These are phyloP conservation scores for Starmerella bombicola DNA, from an alignment of 805 yeast species.

Conservation along the genomic window DNA sequence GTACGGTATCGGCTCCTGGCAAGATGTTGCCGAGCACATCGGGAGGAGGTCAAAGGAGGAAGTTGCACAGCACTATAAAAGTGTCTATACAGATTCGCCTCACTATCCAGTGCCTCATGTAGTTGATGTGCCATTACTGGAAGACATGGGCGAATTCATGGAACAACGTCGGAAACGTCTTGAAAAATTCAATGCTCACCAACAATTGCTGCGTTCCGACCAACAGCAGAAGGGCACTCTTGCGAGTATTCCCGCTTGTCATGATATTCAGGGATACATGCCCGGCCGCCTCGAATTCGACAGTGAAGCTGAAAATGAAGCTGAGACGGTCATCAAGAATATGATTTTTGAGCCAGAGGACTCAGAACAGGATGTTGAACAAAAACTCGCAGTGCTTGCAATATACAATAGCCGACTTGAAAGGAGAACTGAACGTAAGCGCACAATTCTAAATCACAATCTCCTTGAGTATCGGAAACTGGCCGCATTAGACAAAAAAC, in stretches of 20 bases:
- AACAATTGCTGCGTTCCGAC: conserved; percentile 37
- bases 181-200: conserved; percentile 47
- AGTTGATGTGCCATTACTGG: conserved; percentile 50
- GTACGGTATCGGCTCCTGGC: conserved; percentile 93
- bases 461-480: conserved; percentile 75
- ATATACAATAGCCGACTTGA: conserved; percentile 84
- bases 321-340: conserved; percentile 86
- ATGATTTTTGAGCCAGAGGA: conserved; percentile 94
- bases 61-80: conserved; percentile 69
- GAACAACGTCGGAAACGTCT: conserved; percentile 55
- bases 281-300: conserved; percentile 97
- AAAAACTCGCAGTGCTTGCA: conserved; percentile 75
- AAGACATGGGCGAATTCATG: conserved; percentile 58
- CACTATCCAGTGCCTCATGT: conserved; percentile 85
- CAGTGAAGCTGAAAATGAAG: conserved; percentile 92
- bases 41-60: conserved; percentile 89
- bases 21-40: conserved; percentile 90
- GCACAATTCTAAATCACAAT: conserved; percentile 61
- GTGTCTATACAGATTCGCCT: conserved; percentile 52
- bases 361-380: conserved; percentile 71
- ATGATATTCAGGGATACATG: conserved; percentile 95
- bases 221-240: conserved; percentile 68
- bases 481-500: conserved; percentile 69
- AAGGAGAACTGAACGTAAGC: conserved; percentile 83
- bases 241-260: conserved; percentile 90